Percentiles rank a stretch among this genome's conserved stretches.
These are phyloP conservation scores for Penicillium sp. DNA, from an alignment of 2,329 filamentous ascomycete genomes.

Conservation along the genomic window DNA sequence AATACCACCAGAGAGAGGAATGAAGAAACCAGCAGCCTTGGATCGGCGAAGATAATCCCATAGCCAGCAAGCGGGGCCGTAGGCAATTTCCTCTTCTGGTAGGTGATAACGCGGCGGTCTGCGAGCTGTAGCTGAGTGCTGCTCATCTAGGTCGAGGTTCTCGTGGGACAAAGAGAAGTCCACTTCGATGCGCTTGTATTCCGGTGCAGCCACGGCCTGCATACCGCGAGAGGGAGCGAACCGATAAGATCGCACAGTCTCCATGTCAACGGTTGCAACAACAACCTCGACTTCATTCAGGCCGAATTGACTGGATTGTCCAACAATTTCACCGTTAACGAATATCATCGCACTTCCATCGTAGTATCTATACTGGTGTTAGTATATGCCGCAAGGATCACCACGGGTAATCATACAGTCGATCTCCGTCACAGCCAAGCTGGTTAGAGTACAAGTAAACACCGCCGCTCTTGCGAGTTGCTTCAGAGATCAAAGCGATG, in stretches of 20 bases:
- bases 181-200: constrained; percentile 42
- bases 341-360: constrained; percentile 68
- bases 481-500: not conserved
- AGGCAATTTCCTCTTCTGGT: constrained; percentile 70
- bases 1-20: constrained; percentile 46
- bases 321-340: constrained; percentile 65
- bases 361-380: constrained; percentile 49
- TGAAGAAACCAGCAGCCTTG: constrained; percentile 43
- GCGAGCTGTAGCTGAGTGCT: constrained; percentile 50
- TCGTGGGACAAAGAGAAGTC: constrained; percentile 40
- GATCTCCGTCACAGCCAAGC: constrained; percentile 60
- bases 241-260: constrained; percentile 57
- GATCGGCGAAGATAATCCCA: constrained; percentile 52
- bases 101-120: constrained; percentile 59
- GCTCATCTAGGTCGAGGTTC: constrained; percentile 48
- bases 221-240: constrained; percentile 35
- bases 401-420: constrained; percentile 39
- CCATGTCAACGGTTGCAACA: constrained; percentile 69
- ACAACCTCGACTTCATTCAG: constrained; percentile 69
- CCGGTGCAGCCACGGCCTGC: constrained; percentile 38
- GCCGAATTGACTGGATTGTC: constrained; percentile 69
- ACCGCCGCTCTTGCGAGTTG: constrained; percentile 12
- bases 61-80: constrained; percentile 68
- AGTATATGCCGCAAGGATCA: not conserved
- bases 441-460: constrained; percentile 15